These are phyloP conservation scores for Globisporangium camurandrum DNA, from an alignment of 352 stramenopile genomes.

Conservation along the genomic window DNA sequence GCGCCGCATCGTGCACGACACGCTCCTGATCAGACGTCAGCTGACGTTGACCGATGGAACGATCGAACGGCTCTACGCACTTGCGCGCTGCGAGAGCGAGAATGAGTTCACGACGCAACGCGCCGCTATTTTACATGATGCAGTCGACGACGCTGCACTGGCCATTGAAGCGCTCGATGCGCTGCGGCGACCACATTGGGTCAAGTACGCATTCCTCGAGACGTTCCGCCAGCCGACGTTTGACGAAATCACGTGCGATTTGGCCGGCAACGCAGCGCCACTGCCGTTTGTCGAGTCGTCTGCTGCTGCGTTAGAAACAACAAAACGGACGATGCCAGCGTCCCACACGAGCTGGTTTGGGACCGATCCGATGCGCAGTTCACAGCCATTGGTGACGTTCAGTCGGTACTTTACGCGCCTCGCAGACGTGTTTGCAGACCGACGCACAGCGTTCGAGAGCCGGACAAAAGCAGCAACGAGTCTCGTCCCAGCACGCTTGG, in stretches of 20 bases:
- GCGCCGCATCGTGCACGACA: slow-evolving; percentile 63
- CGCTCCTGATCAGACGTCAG: slow-evolving; percentile 50
- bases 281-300: too few relatives aligned
- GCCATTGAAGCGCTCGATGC: slow-evolving; percentile 42
- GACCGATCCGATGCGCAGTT: slow-evolving; percentile 46
- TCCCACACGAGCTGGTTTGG: slow-evolving; percentile 54
- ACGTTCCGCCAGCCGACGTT: slow-evolving; percentile 59
- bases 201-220: slow-evolving; percentile 74
- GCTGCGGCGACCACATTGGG: slow-evolving; percentile 52
- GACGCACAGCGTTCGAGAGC: slow-evolving; percentile 43
- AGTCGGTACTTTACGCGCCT: slow-evolving; percentile 71
- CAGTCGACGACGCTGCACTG: too few relatives aligned
- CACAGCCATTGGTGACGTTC: slow-evolving; percentile 55
- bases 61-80: slow-evolving; percentile 60
- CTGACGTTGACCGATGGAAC: slow-evolving; percentile 53
- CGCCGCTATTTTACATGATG: slow-evolving; percentile 40
- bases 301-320: too few relatives aligned
- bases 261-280: slow-evolving; percentile 23
- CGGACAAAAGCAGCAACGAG: slow-evolving; percentile 45
- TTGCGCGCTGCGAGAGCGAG: slow-evolving; percentile 64
- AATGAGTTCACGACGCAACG: slow-evolving; percentile 60
- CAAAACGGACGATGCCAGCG: slow-evolving; percentile 6
- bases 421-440: slow-evolving; percentile 61
- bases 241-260: slow-evolving; percentile 61
- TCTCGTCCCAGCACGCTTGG: slow-evolving; percentile 52